phyloP scores from a whole-genome alignment of 345 rosid genomes.

The Chamaenerion angustifolium region DNA sequence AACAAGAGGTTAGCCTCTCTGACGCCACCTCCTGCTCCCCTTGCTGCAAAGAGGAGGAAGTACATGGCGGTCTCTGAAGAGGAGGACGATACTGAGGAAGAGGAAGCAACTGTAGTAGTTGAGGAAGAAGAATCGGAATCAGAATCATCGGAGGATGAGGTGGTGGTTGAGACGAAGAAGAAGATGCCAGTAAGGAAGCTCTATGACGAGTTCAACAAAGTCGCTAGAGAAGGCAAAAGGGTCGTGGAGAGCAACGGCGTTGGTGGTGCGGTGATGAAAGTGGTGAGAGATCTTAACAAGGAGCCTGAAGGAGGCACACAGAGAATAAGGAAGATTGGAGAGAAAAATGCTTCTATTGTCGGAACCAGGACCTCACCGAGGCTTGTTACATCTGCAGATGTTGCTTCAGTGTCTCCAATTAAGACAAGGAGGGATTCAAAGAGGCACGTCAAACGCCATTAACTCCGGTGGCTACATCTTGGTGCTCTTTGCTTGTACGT shows the following conservation, averaged over 20 bases:
- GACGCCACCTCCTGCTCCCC: conserved; percentile 65
- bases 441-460: conserved; percentile 33
- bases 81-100: conserved; percentile 9
- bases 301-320: not conserved
- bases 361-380: conserved; percentile 10
- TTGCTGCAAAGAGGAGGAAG: conserved; percentile 36
- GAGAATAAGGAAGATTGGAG: conserved; percentile 8
- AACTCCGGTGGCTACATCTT: not conserved
- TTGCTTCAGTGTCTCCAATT: not conserved
- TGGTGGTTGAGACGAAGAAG: conserved; percentile 4
- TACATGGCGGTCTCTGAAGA: conserved; percentile 34
- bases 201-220: conserved; percentile 61
- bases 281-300: conserved; percentile 14
- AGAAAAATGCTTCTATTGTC: conserved; percentile 1
- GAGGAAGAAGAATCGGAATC: conserved; percentile 1
- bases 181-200: conserved; percentile 40
- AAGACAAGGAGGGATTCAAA: conserved; percentile 49
- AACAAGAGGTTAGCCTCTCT: conserved; percentile 17
- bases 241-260: conserved; percentile 6
- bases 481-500: not conserved
- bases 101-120: conserved; percentile 3
- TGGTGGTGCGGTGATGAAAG: conserved; percentile 14
- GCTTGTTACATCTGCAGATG: not conserved
- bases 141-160: not conserved
- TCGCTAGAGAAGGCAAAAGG: conserved; percentile 18